Base-by-base conservation (phyloP, 164 flowering plant species). In the Cinnamomum chago region DNA sequence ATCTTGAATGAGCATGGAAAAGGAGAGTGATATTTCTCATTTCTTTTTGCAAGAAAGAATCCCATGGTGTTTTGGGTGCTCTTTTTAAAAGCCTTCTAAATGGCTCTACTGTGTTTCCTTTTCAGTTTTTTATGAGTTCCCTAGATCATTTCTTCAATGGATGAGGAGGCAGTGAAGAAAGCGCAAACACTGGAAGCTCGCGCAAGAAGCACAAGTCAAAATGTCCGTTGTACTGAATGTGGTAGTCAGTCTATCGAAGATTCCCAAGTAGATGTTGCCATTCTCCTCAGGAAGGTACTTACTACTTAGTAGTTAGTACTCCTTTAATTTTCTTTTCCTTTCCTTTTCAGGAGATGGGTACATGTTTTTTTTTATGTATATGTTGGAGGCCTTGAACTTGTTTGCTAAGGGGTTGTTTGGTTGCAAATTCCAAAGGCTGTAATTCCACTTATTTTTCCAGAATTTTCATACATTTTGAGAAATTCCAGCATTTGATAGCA, bases 231-330 rank as follows among this genome's bases (percentile, higher is more conserved):
- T 76, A 92, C 93, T 0, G 98, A 95, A 76, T 95, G 99, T 80
- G 99, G 99, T 30, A 92, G 92, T 80, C 97, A 95, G 78, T 93
- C 97, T 74, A 95, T 95, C 84, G 99, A 95, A 85, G 99, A 92
- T 67, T 95, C 99, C 9, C 90, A 92, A 81, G 99, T 97, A 60
- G 99, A 95, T 80, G 77, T 93, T 76, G 99, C 99, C 33, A 83
- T 95, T 84, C 88, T 93, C 71, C 95, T 95, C 65, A 89, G 95
- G 65, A 92, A 92, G 98, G 99, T 95, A 76, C 14, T 5, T 35
- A 35, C 30, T 28, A 28, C 30, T 18, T 18, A 3, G 17, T 18
- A 55, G 20, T 18, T 55, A 35, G 28, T 70, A 3, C 11, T 2
- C 20, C 20, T 55, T 17, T 30, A 55, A 55, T 55, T 35, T 55